A percentile compares a stretch with the other conserved stretches of the same genome.
Evolutionary conservation across 2,329 filamentous ascomycete genomes (phyloP).

Genomic region (Bipolaris sorokiniana): DNA sequence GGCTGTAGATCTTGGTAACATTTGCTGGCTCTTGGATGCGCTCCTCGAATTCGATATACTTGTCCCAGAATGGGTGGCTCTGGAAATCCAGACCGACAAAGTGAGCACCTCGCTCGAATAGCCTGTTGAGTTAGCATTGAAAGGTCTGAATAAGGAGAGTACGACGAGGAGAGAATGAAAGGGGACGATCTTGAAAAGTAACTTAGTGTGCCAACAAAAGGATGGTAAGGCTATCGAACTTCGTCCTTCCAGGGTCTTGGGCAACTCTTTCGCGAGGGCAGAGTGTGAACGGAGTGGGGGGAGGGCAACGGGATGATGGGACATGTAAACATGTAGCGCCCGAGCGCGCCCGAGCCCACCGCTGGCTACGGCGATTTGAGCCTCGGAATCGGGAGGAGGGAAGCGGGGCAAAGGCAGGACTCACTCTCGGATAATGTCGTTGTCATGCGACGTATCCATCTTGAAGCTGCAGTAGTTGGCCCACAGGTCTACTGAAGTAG

Average conservation of each 20-base stretch:
- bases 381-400: conserved; percentile 25
- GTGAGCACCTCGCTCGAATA: conserved; percentile 88
- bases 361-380: conserved; percentile 40
- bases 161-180: background rate
- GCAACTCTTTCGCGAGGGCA: conserved; percentile 22
- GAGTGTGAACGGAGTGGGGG: conserved; percentile 21
- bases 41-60: conserved; percentile 97
- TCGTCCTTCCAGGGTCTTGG: conserved; percentile 15
- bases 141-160: background rate
- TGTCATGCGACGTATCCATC: conserved; percentile 93
- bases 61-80: conserved; percentile 97
- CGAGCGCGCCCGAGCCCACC: conserved; percentile 17
- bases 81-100: conserved; percentile 92
- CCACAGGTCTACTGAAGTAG: conserved; percentile 95
- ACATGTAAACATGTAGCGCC: conserved; percentile 25
- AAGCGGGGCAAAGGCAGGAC: conserved; percentile 57
- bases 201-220: conserved; percentile 13
- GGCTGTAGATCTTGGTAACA: conserved; percentile 81
- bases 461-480: conserved; percentile 98
- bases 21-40: conserved; percentile 64
- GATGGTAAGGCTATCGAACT: conserved; percentile 22
- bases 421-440: conserved; percentile 99
- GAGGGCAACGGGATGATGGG: conserved; percentile 41
- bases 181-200: conserved; percentile 28
- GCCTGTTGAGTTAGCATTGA: conserved; percentile 58